phyloP scores from a whole-genome alignment of 2,329 filamentous ascomycete species.

The Ophiognomonia clavigignenti-juglandacearum region DNA sequence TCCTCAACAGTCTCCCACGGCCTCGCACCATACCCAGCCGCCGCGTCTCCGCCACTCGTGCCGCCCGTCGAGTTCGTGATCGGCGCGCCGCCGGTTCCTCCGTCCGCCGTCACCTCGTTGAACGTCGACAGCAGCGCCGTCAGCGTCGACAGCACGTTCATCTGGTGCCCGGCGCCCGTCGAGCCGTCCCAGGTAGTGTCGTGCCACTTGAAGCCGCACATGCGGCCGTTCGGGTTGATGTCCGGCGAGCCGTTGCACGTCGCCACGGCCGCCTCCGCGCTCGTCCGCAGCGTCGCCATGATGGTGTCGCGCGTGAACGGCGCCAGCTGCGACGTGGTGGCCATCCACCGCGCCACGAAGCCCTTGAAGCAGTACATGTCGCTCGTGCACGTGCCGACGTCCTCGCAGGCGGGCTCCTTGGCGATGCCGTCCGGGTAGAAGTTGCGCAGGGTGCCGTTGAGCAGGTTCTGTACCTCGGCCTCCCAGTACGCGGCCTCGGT shows the following conservation, averaged over 20 bases:
- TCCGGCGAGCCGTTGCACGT: slow-evolving; percentile 41
- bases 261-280: slow-evolving; percentile 42
- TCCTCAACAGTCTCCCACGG: slow-evolving; percentile 23
- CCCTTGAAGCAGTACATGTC: slow-evolving; percentile 59
- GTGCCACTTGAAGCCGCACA: slow-evolving; percentile 46
- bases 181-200: slow-evolving; percentile 32
- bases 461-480: slow-evolving; percentile 40
- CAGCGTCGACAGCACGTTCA: slow-evolving; percentile 39
- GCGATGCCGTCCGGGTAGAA: slow-evolving; percentile 44
- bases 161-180: slow-evolving; percentile 42
- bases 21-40: slow-evolving; percentile 30
- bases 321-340: slow-evolving; percentile 42
- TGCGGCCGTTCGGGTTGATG: slow-evolving; percentile 33
- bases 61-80: slow-evolving; percentile 47
- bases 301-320: slow-evolving; percentile 42
- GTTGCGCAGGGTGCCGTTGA: slow-evolving; percentile 36
- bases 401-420: slow-evolving; percentile 53
- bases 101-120: neutral
- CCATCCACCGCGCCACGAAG: slow-evolving; percentile 48
- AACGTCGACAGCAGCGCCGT: slow-evolving; percentile 30
- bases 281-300: slow-evolving; percentile 38
- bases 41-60: slow-evolving; percentile 36
- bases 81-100: slow-evolving; percentile 21
- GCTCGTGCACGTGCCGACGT: slow-evolving; percentile 42
- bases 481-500: slow-evolving; percentile 30